phyloP scores from a whole-genome alignment of 2,329 filamentous ascomycete genomes.

The Blastomyces parvus region DNA sequence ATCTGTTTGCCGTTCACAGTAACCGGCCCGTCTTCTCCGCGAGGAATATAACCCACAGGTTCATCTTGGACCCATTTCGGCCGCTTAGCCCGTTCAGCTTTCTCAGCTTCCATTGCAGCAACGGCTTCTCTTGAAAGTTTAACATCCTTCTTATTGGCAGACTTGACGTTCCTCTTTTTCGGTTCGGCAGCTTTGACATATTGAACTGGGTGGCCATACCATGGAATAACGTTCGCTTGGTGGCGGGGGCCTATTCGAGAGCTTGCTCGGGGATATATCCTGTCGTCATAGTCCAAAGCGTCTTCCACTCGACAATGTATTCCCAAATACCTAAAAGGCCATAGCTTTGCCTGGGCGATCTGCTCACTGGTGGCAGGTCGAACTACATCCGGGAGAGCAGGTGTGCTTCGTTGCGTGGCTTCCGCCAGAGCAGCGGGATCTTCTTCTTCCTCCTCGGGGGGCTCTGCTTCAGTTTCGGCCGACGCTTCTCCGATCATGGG shows the following conservation, averaged over 20 bases:
- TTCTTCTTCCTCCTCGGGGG: slow-evolving; percentile 64
- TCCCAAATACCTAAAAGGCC: slow-evolving; percentile 92
- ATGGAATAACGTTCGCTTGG: slow-evolving; percentile 74
- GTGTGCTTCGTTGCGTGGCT: slow-evolving; percentile 24
- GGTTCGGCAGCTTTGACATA: slow-evolving; percentile 80
- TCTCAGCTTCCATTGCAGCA: slow-evolving; percentile 72
- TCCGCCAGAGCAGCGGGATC: slow-evolving; percentile 51
- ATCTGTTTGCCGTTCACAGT: slow-evolving; percentile 57
- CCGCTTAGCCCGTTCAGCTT: slow-evolving; percentile 64
- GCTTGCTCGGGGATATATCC: slow-evolving; percentile 91
- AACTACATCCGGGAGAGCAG: slow-evolving; percentile 44
- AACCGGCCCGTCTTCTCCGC: slow-evolving; percentile 65
- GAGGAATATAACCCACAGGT: slow-evolving; percentile 71
- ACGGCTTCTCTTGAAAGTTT: slow-evolving; percentile 72
- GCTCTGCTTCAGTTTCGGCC: slow-evolving; percentile 53
- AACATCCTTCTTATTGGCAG: slow-evolving; percentile 60
- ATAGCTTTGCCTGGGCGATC: slow-evolving; percentile 83
- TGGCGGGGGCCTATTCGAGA: slow-evolving; percentile 85
- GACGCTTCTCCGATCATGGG: slow-evolving; percentile 54
- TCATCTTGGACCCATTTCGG: slow-evolving; percentile 93
- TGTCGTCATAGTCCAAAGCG: slow-evolving; percentile 90
- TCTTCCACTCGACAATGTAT: slow-evolving; percentile 94
- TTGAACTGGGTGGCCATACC: slow-evolving; percentile 80
- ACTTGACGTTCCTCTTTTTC: slow-evolving; percentile 64
- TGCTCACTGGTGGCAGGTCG: slow-evolving; percentile 69